Evolutionary conservation across 2,329 filamentous ascomycete genomes (phyloP).

Genomic region (Colletotrichum spinosum): DNA sequence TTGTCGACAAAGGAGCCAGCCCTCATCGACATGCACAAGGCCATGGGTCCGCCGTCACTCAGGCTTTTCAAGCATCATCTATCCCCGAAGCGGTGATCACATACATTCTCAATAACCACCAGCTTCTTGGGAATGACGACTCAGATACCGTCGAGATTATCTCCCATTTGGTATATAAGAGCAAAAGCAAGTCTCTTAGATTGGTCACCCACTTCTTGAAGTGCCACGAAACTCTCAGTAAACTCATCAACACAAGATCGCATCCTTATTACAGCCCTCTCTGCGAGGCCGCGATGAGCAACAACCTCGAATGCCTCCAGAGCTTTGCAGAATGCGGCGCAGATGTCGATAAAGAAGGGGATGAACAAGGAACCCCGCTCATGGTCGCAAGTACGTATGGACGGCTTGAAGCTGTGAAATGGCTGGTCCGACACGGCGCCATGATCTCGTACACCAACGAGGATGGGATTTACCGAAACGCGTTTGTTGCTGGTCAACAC

Average conservation of each 20-base stretch:
- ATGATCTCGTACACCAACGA: background rate
- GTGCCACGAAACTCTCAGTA: too few species aligned
- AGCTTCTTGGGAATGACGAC: too few species aligned
- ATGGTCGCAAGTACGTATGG: background rate
- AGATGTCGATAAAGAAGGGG: background rate
- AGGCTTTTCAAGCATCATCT: too few species aligned
- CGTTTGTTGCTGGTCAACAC: background rate
- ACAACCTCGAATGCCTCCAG: background rate
- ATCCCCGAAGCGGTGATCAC: too few species aligned
- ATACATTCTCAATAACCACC: too few species aligned
- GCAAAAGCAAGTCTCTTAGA: too few species aligned
- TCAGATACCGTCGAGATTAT: too few species aligned
- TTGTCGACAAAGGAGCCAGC: background rate
- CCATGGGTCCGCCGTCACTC: too few species aligned
- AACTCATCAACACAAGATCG: background rate
- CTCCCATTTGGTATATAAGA: too few species aligned
- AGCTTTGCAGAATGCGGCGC: background rate
- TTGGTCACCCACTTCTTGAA: background rate
- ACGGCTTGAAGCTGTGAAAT: background rate
- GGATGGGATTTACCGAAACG: background rate
- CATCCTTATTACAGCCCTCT: background rate
- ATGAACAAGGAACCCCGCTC: background rate
- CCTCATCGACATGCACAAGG: background rate
- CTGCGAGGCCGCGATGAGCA: background rate
- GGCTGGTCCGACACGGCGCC: background rate